Evolutionary conservation across 179 eudicot genomes (phyloP).

Genomic region (Actinidia arguta): DNA sequence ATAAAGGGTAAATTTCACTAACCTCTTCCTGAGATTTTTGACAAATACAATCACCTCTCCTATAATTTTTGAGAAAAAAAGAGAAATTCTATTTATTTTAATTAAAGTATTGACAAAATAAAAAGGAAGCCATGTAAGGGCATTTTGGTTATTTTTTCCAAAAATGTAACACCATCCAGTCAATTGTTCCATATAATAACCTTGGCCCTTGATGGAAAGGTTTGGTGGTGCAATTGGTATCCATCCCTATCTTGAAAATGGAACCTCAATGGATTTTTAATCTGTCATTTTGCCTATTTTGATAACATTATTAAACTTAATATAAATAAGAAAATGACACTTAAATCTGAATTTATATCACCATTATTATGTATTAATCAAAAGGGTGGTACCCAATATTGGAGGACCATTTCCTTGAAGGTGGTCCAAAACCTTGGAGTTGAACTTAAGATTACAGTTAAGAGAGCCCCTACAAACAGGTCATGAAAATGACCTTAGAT

Average conservation of each 20-base stretch:
- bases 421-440: not conserved
- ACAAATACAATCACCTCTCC: too few species aligned
- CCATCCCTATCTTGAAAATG: not conserved
- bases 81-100: too few species aligned
- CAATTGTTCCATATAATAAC: too few species aligned
- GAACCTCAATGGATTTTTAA: slow-evolving; percentile 2
- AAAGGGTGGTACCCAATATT: not conserved
- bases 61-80: too few species aligned
- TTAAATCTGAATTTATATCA: not conserved
- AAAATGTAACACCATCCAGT: too few species aligned
- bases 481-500: not conserved
- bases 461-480: not conserved
- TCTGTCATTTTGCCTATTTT: not conserved
- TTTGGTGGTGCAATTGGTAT: not conserved
- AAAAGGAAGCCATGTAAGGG: too few species aligned
- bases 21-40: too few species aligned
- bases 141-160: too few species aligned
- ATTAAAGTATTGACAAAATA: too few species aligned
- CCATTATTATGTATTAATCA: not conserved
- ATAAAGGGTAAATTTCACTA: too few species aligned
- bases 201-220: not conserved
- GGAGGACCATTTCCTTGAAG: not conserved
- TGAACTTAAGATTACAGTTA: not conserved
- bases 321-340: not conserved
- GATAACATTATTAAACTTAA: not conserved